phyloP scores from a whole-genome alignment of 2,329 filamentous ascomycete species.

The Fusarium camptoceras region DNA sequence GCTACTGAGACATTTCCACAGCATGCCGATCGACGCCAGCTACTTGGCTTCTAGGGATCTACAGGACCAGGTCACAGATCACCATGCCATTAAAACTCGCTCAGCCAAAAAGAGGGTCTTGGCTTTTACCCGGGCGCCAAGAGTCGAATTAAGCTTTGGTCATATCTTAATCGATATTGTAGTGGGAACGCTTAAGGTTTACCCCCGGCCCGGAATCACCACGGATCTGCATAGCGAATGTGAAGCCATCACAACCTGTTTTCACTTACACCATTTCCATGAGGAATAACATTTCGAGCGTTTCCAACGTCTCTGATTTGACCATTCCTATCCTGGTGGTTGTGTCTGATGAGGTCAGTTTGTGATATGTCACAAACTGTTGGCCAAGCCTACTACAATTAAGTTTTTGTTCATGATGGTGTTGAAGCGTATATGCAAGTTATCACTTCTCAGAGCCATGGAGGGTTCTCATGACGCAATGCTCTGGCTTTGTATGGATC shows the following conservation, averaged over 20 bases:
- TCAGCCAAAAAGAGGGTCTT: not conserved
- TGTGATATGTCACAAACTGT: conserved; percentile 5
- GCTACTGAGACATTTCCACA: conserved; percentile 12
- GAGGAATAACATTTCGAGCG: not conserved
- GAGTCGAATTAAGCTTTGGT: not conserved
- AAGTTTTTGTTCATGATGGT: not conserved
- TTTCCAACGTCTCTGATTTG: not conserved
- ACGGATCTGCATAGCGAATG: not conserved
- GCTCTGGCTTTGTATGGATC: not conserved
- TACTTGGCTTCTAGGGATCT: not conserved
- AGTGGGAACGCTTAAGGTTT: conserved; percentile 5
- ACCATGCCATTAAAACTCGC: not conserved
- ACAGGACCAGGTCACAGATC: conserved; percentile 5
- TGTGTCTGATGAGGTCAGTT: not conserved
- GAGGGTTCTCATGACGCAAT: conserved; percentile 17
- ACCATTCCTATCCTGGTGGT: not conserved
- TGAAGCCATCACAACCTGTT: not conserved
- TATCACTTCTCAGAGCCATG: not conserved
- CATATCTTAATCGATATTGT: not conserved
- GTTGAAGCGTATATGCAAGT: not conserved
- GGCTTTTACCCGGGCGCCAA: not conserved
- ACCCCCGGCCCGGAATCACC: conserved; percentile 1
- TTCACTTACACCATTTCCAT: not conserved
- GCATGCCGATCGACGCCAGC: conserved; percentile 1
- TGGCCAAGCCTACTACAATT: not conserved